Conservation (phyloP, 257 asterid genomes). For the Nicotiana obtusifolia region DNA sequence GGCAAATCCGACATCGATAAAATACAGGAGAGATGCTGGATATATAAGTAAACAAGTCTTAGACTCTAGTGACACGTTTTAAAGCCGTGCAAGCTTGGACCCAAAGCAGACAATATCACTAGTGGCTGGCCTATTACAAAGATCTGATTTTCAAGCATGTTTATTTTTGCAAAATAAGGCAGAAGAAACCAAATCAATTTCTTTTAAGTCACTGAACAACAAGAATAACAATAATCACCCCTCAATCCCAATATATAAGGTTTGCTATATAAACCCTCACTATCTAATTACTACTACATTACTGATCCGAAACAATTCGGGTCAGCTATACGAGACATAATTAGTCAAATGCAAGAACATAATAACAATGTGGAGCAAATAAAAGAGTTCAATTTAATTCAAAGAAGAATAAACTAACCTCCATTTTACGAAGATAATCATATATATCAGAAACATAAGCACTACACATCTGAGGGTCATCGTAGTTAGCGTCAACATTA, state of each 20-base stretch:
- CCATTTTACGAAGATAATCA: constrained; percentile 69
- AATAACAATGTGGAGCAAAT: neutral
- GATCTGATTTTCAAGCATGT: neutral
- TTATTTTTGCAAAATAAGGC: neutral
- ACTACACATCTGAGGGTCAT: constrained; percentile 72
- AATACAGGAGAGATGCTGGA: too few species aligned
- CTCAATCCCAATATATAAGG: neutral
- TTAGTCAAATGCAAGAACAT: neutral
- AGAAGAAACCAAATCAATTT: neutral
- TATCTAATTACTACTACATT: too few species aligned
- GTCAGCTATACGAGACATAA: too few species aligned
- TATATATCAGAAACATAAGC: constrained; percentile 75
- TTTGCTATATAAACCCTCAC: too few species aligned
- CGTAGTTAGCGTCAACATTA: constrained; percentile 26
- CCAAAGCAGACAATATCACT: too few species aligned
- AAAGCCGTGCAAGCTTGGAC: too few species aligned
- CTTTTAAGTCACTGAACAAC: neutral
- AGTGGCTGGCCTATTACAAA: too few species aligned
- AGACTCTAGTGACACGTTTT: too few species aligned
- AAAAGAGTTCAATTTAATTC: neutral
- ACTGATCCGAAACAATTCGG: too few species aligned
- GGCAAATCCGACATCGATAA: too few species aligned
- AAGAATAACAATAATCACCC: neutral
- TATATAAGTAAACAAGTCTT: too few species aligned
- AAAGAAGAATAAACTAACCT: constrained; percentile 38